Evolutionary conservation across 1,139 yeast genomes (phyloP).

Genomic region (Pneumocystis oryctolagi): DNA sequence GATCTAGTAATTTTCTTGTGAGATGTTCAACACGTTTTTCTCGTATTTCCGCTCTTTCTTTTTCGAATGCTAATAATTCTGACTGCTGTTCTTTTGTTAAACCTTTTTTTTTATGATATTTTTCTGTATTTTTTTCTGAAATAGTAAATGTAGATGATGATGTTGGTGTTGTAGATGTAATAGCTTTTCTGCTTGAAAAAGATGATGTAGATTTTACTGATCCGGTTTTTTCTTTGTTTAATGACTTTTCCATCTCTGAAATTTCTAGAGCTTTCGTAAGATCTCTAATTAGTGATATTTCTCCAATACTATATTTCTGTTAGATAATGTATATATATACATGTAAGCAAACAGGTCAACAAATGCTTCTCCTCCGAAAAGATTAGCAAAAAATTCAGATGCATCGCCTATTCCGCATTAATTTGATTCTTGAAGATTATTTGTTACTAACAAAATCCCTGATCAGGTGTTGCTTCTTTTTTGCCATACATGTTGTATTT

Average conservation of each 20-base stretch:
- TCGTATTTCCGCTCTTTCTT: conserved; percentile 57
- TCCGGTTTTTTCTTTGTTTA: conserved; percentile 1
- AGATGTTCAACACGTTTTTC: conserved; percentile 57
- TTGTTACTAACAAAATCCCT: background rate
- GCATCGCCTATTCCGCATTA: background rate
- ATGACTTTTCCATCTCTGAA: conserved; percentile 62
- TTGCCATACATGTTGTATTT: conserved; percentile 77
- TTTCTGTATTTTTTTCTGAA: conserved; percentile 2
- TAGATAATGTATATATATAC: background rate
- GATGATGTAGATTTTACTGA: background rate
- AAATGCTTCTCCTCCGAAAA: background rate
- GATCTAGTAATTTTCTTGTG: conserved; percentile 46
- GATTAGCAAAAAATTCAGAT: background rate
- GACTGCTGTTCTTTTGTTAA: background rate
- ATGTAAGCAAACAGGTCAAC: background rate
- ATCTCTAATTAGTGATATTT: conserved; percentile 71
- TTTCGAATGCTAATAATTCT: conserved; percentile 47
- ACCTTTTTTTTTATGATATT: background rate
- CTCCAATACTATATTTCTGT: conserved; percentile 46
- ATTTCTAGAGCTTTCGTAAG: conserved; percentile 57
- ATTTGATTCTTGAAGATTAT: background rate
- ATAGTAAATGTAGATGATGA: background rate
- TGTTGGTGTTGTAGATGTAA: background rate
- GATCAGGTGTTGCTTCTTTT: conserved; percentile 41
- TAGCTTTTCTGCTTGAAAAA: background rate